A percentile compares a stretch with the other conserved stretches of the same genome.
Evolutionary conservation across 495 filamentous ascomycete genomes (phyloP).

Genomic region (Hypoxylon rickii): DNA sequence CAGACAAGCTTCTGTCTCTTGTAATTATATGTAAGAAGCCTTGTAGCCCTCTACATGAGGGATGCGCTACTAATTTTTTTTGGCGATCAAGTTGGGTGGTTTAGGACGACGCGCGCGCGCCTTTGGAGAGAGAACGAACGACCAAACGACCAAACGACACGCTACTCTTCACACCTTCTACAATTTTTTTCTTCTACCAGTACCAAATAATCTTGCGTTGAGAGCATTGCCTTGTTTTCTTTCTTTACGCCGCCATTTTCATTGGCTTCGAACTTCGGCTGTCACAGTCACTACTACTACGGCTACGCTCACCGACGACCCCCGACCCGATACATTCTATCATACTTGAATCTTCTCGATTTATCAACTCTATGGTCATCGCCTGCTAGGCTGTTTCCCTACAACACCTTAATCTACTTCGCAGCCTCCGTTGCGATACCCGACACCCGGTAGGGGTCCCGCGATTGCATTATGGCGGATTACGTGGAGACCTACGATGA

Average conservation of each 20-base stretch:
- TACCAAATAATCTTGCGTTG: no score
- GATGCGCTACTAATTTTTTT: slow-evolving; percentile 7
- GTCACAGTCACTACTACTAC: no score
- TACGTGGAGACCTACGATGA: slow-evolving; percentile 44
- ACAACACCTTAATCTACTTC: background rate
- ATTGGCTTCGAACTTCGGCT: no score
- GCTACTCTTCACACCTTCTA: slow-evolving; percentile 1
- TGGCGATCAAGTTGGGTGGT: background rate
- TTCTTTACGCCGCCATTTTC: no score
- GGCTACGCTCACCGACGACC: no score
- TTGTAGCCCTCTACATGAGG: background rate
- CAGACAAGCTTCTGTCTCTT: slow-evolving; percentile 1
- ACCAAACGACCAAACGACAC: background rate
- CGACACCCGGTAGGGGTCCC: background rate
- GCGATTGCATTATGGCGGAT: slow-evolving; percentile 30
- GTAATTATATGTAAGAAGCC: no score
- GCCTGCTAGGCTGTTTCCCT: background rate
- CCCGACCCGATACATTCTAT: no score
- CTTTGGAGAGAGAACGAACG: no score
- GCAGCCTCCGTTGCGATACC: slow-evolving; percentile 1
- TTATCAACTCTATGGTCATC: no score
- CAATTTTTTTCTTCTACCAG: slow-evolving; percentile 3
- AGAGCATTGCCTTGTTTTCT: no score
- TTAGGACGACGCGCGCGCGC: slow-evolving; percentile 4
- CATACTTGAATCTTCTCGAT: no score